Evolutionary conservation across 2,329 filamentous ascomycete species (phyloP), one percentile per base, ranked within the genome.

Genomic region (Exophiala calicioides): DNA sequence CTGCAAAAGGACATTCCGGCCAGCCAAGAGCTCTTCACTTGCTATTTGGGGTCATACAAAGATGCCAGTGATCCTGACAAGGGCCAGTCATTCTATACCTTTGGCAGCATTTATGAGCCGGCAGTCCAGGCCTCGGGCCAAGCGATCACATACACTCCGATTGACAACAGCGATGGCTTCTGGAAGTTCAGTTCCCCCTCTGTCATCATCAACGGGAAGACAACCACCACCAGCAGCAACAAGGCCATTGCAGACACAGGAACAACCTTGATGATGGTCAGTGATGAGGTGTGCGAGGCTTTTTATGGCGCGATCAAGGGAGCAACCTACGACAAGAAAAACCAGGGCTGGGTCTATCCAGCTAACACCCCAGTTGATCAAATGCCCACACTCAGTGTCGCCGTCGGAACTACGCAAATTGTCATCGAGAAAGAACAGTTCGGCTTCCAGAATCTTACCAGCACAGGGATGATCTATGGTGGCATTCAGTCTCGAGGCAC

Each of bases 181-280:
- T 89, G 84, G 85, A 70, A 77, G 63, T 80, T 88, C 61, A 61
- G 72, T 4, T 85, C 81, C 1, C 66, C 73, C 5, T 78, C 76
- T 0, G 75, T 75, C 16, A 74, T 72, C 0, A 69, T 88, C 53
- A 80, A 80, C 55, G 81, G 79, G 46, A 70, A 77, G 50, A 70
- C 68, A 1, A 65, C 82, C 20, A 37, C 66, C 1, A 71, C 76
- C 7, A 61, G 68, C 3, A 73, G 72, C 36, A 87, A 87, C 66
- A 81, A 70, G 21, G 82, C 84, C 35, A 86, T 88, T 56, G 80
- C 78, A 24, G 85, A 88, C 62, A 88, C 85, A 0, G 85, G 84
- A 44, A 87, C 84, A 21, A 85, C 84, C 1, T 74, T 88, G 38
- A 78, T 78, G 1, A 72, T 88, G 23, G 72, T 88, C 35, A 76